Percentiles rank a stretch among this genome's conserved stretches.
Evolutionary conservation across 2,329 filamentous ascomycete species (phyloP).

Genomic region (Sphaerostilbella broomeana): DNA sequence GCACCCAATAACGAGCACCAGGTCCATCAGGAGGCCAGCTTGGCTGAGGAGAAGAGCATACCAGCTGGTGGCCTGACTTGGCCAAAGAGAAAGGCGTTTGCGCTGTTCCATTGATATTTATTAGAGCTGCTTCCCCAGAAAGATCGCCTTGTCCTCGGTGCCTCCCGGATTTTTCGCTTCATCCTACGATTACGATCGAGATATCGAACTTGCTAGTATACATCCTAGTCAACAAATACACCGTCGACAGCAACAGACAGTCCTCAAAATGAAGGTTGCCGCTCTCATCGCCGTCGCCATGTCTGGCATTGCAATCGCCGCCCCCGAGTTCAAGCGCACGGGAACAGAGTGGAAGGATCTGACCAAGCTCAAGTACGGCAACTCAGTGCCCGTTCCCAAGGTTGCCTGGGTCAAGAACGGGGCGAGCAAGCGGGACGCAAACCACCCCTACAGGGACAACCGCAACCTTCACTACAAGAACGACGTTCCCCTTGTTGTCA

Average conservation of each 20-base stretch:
- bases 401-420: background rate
- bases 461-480: slow-evolving; percentile 7
- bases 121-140: slow-evolving; percentile 1
- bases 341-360: slow-evolving; percentile 4
- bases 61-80: slow-evolving; percentile 6
- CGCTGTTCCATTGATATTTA: slow-evolving; percentile 6
- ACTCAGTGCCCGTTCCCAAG: slow-evolving; percentile 6
- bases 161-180: slow-evolving; percentile 8
- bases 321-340: slow-evolving; percentile 3
- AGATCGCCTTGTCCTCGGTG: too few species aligned
- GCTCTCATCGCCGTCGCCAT: slow-evolving; percentile 10
- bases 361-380: slow-evolving; percentile 8
- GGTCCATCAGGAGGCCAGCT: slow-evolving; percentile 9
- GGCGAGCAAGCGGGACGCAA: background rate
- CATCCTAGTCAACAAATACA: background rate
- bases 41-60: slow-evolving; percentile 6
- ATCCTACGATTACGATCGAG: too few species aligned
- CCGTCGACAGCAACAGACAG: too few species aligned
- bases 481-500: slow-evolving; percentile 2
- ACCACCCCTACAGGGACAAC: slow-evolving; percentile 6
- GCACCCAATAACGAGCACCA: slow-evolving; percentile 11
- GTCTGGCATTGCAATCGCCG: slow-evolving; percentile 11
- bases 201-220: too few species aligned
- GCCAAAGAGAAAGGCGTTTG: background rate
- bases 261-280: slow-evolving; percentile 12